A percentile compares a stretch with the other conserved stretches of the same genome.
Evolutionary conservation across 2,329 filamentous ascomycete genomes (phyloP).

Genomic region (Fusarium devonianum): DNA sequence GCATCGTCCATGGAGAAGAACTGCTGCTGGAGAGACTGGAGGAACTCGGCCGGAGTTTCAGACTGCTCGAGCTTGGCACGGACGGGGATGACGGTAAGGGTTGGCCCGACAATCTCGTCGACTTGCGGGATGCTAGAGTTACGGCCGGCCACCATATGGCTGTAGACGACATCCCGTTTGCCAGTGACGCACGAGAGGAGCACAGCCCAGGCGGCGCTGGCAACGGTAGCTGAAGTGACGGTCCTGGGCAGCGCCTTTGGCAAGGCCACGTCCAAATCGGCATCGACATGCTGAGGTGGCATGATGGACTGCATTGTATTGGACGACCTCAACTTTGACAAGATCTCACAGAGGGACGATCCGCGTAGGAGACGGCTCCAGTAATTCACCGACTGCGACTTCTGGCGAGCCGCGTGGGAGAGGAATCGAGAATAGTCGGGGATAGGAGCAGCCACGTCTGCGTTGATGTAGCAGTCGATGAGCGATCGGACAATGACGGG

Average conservation of each 20-base stretch:
- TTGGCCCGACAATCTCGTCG: constrained; percentile 49
- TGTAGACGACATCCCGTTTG: constrained; percentile 50
- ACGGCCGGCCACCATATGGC: constrained; percentile 51
- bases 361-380: constrained; percentile 53
- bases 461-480: constrained; percentile 46
- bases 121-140: constrained; percentile 47
- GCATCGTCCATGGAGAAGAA: constrained; percentile 17
- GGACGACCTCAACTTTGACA: neutral
- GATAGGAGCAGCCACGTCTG: constrained; percentile 24
- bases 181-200: constrained; percentile 47
- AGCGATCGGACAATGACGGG: constrained; percentile 50
- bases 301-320: neutral
- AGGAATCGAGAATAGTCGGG: constrained; percentile 38
- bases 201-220: constrained; percentile 52
- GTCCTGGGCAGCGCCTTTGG: neutral
- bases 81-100: constrained; percentile 52
- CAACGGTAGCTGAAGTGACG: constrained; percentile 43
- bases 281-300: neutral
- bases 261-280: neutral
- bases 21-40: constrained; percentile 23
- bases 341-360: constrained; percentile 43
- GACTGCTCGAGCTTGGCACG: constrained; percentile 43
- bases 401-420: neutral
- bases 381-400: constrained; percentile 42
- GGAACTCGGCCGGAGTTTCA: constrained; percentile 4